Evolutionary conservation across 805 yeast species (phyloP).

Genomic region (Teunomyces gatunensis): DNA sequence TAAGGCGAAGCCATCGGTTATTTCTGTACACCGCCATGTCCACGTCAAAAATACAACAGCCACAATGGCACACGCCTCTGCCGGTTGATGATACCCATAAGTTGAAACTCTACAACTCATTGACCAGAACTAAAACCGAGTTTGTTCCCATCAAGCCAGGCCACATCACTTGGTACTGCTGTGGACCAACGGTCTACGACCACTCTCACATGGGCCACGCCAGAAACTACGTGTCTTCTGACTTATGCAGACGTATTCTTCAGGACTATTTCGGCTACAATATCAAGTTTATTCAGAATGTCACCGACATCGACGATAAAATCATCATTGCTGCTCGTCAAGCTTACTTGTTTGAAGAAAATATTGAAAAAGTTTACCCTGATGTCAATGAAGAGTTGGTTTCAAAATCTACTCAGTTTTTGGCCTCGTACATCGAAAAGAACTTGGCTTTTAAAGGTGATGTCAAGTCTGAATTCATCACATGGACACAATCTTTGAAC

Average conservation of each 20-base stretch:
- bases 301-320: constrained; percentile 98
- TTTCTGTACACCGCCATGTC: constrained; percentile 5
- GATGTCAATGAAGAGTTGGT: constrained; percentile 35
- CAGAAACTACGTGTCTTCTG: constrained; percentile 91
- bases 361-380: constrained; percentile 28
- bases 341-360: constrained; percentile 70
- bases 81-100: constrained; percentile 20
- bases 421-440: constrained; percentile 47
- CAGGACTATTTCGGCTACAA: constrained; percentile 92
- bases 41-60: constrained; percentile 34
- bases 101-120: constrained; percentile 73
- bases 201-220: constrained; percentile 99
- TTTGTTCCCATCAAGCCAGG: constrained; percentile 68
- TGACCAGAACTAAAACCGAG: constrained; percentile 76
- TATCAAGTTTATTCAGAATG: constrained; percentile 87
- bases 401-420: constrained; percentile 40
- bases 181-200: constrained; percentile 98
- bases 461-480: constrained; percentile 33
- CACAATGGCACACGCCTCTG: constrained; percentile 31
- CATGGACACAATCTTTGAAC: constrained; percentile 55
- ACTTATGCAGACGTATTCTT: constrained; percentile 84
- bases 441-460: constrained; percentile 46
- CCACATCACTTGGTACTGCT: constrained; percentile 88
- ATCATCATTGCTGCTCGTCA: constrained; percentile 95
- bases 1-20: neutral